Evolutionary conservation across 192 early-diverging fungal genomes (phyloP).

Genomic region (Dispira simplex): DNA sequence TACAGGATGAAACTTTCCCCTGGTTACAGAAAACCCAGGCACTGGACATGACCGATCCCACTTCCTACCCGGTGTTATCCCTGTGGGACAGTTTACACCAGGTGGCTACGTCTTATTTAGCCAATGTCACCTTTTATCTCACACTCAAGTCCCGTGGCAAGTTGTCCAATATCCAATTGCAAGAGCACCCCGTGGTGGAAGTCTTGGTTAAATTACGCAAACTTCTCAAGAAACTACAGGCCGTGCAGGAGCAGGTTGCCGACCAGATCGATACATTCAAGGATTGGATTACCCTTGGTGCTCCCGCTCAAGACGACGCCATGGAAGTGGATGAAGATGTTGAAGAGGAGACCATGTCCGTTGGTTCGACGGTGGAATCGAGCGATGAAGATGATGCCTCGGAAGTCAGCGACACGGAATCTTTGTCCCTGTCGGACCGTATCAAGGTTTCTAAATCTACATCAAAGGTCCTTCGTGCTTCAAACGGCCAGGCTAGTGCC

Average conservation of each 20-base stretch:
- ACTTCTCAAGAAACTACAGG: conserved; percentile 53
- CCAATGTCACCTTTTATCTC: conserved; percentile 82
- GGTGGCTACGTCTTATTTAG: conserved; percentile 58
- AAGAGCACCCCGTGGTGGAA: conserved; percentile 73
- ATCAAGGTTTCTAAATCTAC: conserved; percentile 15
- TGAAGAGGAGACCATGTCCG: too few species aligned
- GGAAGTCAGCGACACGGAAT: neutral
- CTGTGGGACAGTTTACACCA: conserved; percentile 28
- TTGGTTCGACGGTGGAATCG: neutral
- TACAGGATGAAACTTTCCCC: conserved; percentile 14
- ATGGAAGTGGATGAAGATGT: too few species aligned
- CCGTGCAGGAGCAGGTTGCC: conserved; percentile 37
- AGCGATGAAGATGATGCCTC: conserved; percentile 13
- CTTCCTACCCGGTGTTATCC: conserved; percentile 26
- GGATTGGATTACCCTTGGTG: neutral
- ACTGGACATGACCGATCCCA: conserved; percentile 17
- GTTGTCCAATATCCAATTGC: conserved; percentile 31
- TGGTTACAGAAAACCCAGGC: conserved; percentile 16
- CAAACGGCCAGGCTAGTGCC: neutral
- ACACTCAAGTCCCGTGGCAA: conserved; percentile 42
- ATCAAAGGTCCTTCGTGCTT: conserved; percentile 24
- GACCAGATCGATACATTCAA: conserved; percentile 31
- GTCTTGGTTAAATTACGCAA: conserved; percentile 56
- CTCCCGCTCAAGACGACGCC: too few species aligned
- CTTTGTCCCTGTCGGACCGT: conserved; percentile 12